These are phyloP conservation scores for Chaetomium sp. DNA, from an alignment of 2,329 filamentous ascomycete genomes.

Conservation along the genomic window DNA sequence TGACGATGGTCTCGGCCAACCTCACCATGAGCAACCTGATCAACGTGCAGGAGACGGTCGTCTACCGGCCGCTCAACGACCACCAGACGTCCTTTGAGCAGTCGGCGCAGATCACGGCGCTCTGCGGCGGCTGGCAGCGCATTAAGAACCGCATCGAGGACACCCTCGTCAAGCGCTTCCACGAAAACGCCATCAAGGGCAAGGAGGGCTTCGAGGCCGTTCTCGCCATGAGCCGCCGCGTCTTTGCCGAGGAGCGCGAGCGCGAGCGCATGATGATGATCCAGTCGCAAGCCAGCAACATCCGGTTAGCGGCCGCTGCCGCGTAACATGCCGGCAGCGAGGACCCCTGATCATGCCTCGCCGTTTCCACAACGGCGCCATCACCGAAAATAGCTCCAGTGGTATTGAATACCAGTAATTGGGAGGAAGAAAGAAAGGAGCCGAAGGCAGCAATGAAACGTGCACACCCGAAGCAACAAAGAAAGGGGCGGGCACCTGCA, in stretches of 20 bases:
- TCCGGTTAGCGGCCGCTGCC: conserved; percentile 31
- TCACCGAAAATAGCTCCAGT: not conserved
- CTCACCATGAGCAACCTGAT: conserved; percentile 90
- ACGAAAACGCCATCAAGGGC: conserved; percentile 87
- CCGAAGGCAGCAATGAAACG: not conserved
- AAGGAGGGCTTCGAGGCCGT: conserved; percentile 95
- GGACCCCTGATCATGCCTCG: not conserved
- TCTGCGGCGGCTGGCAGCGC: conserved; percentile 96
- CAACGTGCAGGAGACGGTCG: conserved; percentile 88
- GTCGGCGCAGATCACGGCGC: conserved; percentile 86
- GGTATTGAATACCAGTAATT: not conserved
- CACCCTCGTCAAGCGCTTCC: conserved; percentile 82
- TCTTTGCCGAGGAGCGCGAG: conserved; percentile 87
- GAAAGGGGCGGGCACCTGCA: not conserved
- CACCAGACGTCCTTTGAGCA: conserved; percentile 80
- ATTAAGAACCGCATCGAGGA: conserved; percentile 97
- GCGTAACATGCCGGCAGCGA: not conserved
- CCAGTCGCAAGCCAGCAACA: conserved; percentile 38
- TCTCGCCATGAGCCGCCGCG: conserved; percentile 86
- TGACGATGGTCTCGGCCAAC: conserved; percentile 97
- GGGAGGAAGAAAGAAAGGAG: conserved; percentile 2
- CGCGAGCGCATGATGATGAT: conserved; percentile 47
- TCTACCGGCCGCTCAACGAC: conserved; percentile 68
- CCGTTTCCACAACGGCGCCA: not conserved
- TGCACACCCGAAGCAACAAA: not conserved